These are phyloP conservation scores for Entophlyctis helioformis DNA, from an alignment of 192 early-diverging fungal species.

Conservation along the genomic window DNA sequence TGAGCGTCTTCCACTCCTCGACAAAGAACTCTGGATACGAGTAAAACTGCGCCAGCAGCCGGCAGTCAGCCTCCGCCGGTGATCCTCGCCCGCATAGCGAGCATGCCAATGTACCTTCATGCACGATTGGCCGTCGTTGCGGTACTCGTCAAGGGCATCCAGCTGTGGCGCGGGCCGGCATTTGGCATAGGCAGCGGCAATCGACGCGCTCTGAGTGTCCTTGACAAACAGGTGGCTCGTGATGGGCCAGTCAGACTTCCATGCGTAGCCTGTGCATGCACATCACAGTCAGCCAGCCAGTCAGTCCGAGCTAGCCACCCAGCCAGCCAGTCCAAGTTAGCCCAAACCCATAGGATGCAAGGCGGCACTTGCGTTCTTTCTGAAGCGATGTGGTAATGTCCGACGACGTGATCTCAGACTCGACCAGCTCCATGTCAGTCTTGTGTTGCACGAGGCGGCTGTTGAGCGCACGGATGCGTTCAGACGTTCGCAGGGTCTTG, in stretches of 20 bases:
- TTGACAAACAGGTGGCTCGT: conserved; percentile 19
- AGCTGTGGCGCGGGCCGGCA: conserved; percentile 22
- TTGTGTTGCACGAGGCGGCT: background rate
- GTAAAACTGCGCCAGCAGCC: conserved; percentile 11
- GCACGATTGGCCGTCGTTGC: conserved; percentile 21
- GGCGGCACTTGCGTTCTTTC: background rate
- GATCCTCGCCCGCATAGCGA: background rate
- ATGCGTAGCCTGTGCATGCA: conserved; percentile 9
- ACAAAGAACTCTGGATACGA: conserved; percentile 39
- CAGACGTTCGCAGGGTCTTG: background rate
- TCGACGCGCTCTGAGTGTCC: conserved; percentile 10
- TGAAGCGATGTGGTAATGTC: too few relatives aligned
- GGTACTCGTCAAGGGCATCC: conserved; percentile 20
- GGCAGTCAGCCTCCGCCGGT: background rate
- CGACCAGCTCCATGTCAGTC: too few relatives aligned
- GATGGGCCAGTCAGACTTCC: conserved; percentile 7
- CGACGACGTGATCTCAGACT: too few relatives aligned
- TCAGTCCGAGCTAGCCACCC: background rate
- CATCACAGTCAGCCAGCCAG: background rate
- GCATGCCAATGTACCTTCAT: conserved; percentile 11
- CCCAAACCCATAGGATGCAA: background rate
- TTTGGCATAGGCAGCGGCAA: conserved; percentile 11
- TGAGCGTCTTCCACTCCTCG: conserved; percentile 30
- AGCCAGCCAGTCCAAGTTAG: too few relatives aligned
- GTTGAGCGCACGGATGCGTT: background rate